Conservation (phyloP, 352 stramenopile species). For the Globisporangium paroecandrum region DNA sequence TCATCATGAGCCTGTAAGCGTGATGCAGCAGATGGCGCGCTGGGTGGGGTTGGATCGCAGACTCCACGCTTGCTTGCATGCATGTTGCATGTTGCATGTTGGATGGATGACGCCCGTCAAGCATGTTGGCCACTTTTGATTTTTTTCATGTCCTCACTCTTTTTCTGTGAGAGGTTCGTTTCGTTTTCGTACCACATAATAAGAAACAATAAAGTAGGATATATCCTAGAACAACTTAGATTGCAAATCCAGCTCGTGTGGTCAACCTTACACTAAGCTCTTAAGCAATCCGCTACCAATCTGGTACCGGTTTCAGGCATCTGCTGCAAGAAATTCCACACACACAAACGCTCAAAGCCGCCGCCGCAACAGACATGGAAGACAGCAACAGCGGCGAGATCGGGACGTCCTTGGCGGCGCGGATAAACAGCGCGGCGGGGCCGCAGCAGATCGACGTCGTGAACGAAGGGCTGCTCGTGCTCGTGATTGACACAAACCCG, state of each 20-base stretch:
- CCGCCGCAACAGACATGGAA: background rate
- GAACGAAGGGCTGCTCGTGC: constrained; percentile 62
- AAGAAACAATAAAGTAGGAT: constrained; percentile 4
- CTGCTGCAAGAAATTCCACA: background rate
- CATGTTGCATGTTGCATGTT: background rate
- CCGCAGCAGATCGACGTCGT: constrained; percentile 15
- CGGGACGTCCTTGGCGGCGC: constrained; percentile 16
- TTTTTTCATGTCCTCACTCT: constrained; percentile 4
- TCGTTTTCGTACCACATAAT: constrained; percentile 4
- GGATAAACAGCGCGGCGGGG: constrained; percentile 12
- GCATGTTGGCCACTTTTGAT: background rate
- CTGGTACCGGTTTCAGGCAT: too few relatives aligned
- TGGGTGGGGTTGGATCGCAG: background rate
- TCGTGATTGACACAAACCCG: constrained; percentile 81
- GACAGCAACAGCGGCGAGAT: constrained; percentile 11
- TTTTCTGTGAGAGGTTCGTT: background rate
- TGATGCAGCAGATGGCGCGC: background rate
- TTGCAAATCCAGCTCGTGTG: background rate
- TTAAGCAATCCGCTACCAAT: too few relatives aligned
- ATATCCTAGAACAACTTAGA: background rate
- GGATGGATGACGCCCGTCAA: background rate
- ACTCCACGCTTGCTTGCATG: background rate
- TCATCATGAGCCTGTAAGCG: constrained; percentile 39
- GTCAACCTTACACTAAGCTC: background rate
- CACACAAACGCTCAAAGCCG: background rate